Evolutionary conservation across 2,329 filamentous ascomycete genomes (phyloP).

Genomic region (Epicoccum sorghinum): DNA sequence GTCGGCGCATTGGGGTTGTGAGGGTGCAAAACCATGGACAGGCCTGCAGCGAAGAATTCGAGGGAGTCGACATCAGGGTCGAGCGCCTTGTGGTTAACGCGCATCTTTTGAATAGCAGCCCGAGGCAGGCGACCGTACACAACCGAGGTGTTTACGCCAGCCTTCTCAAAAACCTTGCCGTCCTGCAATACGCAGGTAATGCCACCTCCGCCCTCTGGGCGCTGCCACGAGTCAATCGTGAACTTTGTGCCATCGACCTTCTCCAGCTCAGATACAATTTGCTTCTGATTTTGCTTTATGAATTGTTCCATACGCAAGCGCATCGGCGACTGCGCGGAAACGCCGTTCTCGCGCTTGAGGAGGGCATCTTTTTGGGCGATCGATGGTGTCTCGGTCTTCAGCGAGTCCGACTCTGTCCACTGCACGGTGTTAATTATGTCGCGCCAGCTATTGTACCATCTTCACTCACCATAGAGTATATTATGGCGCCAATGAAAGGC

Average conservation of each 20-base stretch:
- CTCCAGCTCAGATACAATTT: conserved; percentile 84
- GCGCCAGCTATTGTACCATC: too few relatives aligned
- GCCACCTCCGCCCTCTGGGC: conserved; percentile 87
- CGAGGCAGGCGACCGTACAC: conserved; percentile 92
- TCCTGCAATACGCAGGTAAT: conserved; percentile 95
- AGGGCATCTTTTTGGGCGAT: conserved; percentile 86
- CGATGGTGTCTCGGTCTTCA: conserved; percentile 64
- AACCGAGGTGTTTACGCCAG: conserved; percentile 90
- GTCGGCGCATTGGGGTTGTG: conserved; percentile 96
- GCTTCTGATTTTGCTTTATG: conserved; percentile 89
- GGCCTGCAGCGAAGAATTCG: conserved; percentile 92
- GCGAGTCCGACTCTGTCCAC: conserved; percentile 44
- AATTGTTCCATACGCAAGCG: conserved; percentile 96
- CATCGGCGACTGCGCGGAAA: conserved; percentile 86
- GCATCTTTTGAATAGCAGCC: conserved; percentile 81
- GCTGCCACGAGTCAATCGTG: conserved; percentile 82
- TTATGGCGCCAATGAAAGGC: conserved; percentile 59
- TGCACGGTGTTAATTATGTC: conserved; percentile 19
- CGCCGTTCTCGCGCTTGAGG: conserved; percentile 76
- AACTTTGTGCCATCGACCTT: conserved; percentile 84
- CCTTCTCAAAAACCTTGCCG: conserved; percentile 97
- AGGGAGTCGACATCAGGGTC: conserved; percentile 78
- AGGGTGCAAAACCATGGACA: conserved; percentile 92
- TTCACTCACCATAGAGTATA: conserved; percentile 64
- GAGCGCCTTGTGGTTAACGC: conserved; percentile 90